Conservation (phyloP, 805 yeast species). For the Candida methanosorbosa region DNA sequence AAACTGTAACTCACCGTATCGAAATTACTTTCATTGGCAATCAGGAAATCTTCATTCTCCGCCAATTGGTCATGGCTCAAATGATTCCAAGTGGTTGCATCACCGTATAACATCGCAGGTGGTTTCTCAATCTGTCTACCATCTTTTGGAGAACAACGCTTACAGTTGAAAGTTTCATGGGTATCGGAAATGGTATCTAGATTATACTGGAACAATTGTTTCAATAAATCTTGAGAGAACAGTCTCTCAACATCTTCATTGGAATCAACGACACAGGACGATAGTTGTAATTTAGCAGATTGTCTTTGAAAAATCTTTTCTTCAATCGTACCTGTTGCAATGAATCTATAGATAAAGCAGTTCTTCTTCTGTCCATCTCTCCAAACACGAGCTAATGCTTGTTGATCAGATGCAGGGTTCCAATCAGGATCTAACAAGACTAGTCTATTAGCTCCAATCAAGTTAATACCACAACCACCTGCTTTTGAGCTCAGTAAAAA, state of each 20-base stretch:
- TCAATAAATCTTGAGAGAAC: conserved; percentile 74
- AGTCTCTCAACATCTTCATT: conserved; percentile 90
- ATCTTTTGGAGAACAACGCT: conserved; percentile 48
- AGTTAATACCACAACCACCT: conserved; percentile 97
- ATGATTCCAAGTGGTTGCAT: conserved; percentile 97
- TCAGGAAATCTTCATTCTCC: conserved; percentile 65
- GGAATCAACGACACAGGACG: conserved; percentile 96
- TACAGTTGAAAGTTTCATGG: conserved; percentile 85
- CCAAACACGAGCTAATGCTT: conserved; percentile 97
- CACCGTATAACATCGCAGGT: conserved; percentile 91
- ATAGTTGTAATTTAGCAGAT: conserved; percentile 83
- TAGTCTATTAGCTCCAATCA: conserved; percentile 92
- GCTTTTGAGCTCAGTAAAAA: conserved; percentile 91
- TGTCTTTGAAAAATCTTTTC: conserved; percentile 95
- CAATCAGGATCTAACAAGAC: conserved; percentile 87
- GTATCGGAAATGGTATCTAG: conserved; percentile 74
- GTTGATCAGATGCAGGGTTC: conserved; percentile 99
- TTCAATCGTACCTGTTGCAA: conserved; percentile 87
- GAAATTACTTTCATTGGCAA: conserved; percentile 63
- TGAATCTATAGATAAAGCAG: conserved; percentile 86
- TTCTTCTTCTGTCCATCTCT: conserved; percentile 98
- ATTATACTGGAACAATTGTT: conserved; percentile 65
- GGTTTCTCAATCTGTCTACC: conserved; percentile 59
- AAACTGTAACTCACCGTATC: conserved; percentile 78
- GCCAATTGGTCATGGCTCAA: conserved; percentile 52